Base-by-base conservation (phyloP, 176 grass and related monocot species). In the Panicum miliaceum region DNA sequence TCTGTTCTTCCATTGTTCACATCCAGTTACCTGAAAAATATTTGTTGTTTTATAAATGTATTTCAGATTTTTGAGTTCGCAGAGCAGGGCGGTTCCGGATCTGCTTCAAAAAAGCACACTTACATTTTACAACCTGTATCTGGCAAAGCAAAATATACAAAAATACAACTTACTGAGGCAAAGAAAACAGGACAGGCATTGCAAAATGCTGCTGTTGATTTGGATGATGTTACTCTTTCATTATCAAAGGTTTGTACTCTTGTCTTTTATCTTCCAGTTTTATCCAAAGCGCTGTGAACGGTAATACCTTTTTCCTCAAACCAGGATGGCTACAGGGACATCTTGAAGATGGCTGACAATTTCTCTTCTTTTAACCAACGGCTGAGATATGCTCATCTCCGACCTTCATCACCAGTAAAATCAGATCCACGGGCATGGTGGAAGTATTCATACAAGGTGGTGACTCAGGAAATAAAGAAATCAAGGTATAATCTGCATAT, bases 311-410 rank as follows among this genome's bases (percentile, higher is more conserved):
- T 87, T 86, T 71, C 50, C 75, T 90, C 36, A 26, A 86, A 57
- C 26, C 88, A 98, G 96, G 87, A 95, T 79, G 91, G 93, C 25
- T 98, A 98, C 73, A 93, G 89, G 83, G 96, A 98, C 83, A 95
- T 98, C 68, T 86, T 98, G 75, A 93, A 93, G 83, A 92, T 93
- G 96, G 93, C 93, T 25, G 96, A 98, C 88, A 98, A 95, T 85
- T 98, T 98, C 84, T 91, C 96, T 76, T 82, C 96, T 77, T 98
- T 98, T 82, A 98, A 95, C 75, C 93, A 98, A 86, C 84, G 93
- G 42, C 77, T 98, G 54, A 93, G 80, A 75, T 95, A 95, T 88
- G 90, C 96, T 87, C 96, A 98, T 93, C 93, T 93, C 80, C 90
- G 93, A 16, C 93, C 96, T 75, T 84, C 75, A 85, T 70, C 87